These are phyloP conservation scores for Sarocladiaceae sp. DNA, from an alignment of 2,329 filamentous ascomycete species.

Conservation along the genomic window DNA sequence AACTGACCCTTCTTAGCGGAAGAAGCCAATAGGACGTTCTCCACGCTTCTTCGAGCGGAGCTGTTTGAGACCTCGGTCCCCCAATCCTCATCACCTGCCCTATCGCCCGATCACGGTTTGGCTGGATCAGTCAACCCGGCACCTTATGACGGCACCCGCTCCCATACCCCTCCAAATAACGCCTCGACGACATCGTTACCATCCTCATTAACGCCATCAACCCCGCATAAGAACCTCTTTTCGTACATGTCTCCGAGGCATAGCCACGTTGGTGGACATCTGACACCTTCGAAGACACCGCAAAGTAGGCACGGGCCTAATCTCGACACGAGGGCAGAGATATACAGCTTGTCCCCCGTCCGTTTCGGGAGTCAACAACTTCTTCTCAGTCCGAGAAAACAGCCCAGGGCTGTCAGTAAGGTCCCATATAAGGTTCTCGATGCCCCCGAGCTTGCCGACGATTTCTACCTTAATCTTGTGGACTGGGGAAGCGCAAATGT, in stretches of 20 bases:
- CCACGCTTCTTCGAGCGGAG: constrained; percentile 80
- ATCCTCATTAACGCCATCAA: constrained; percentile 80
- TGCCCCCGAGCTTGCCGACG: constrained; percentile 91
- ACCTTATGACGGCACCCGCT: constrained; percentile 62
- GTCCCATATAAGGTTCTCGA: constrained; percentile 97
- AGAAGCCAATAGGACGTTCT: constrained; percentile 93
- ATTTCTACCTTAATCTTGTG: constrained; percentile 96
- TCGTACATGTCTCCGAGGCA: constrained; percentile 77
- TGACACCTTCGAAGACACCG: constrained; percentile 83
- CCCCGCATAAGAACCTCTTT: constrained; percentile 96
- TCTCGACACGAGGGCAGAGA: constrained; percentile 82
- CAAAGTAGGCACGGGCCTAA: constrained; percentile 85
- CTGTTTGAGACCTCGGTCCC: constrained; percentile 89
- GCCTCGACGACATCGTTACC: constrained; percentile 58
- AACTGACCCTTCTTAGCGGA: constrained; percentile 52
- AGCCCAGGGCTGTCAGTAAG: constrained; percentile 87
- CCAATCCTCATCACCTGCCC: constrained; percentile 63
- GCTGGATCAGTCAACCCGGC: constrained; percentile 48
- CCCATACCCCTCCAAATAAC: constrained; percentile 75
- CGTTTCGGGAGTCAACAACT: constrained; percentile 91
- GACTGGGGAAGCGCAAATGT: constrained; percentile 97
- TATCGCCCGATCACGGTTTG: constrained; percentile 55
- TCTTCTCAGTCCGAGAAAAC: constrained; percentile 83
- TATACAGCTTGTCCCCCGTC: constrained; percentile 94
- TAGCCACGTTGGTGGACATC: constrained; percentile 69